Conservation (phyloP, 1,284 basidiomycete species). For the Trametes hirsuta region DNA sequence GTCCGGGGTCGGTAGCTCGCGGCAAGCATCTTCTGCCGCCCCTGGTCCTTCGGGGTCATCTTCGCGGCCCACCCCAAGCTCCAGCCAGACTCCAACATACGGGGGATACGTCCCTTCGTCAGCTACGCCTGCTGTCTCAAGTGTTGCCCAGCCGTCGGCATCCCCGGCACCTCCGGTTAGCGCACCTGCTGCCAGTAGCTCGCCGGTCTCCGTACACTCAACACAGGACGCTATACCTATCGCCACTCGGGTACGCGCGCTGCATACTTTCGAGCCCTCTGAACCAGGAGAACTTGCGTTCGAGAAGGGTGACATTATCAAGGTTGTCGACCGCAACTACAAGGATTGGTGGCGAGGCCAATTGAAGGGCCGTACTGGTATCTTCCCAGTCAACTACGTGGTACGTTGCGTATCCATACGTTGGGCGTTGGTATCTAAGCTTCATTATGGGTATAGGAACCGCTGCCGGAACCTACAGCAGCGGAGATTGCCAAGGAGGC, state of each 20-base stretch:
- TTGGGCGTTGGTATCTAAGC: slow-evolving; percentile 4
- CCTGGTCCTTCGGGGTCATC: slow-evolving; percentile 27
- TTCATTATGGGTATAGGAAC: slow-evolving; percentile 58
- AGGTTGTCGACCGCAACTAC: slow-evolving; percentile 94
- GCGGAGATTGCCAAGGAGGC: slow-evolving; percentile 83
- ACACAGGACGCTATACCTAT: slow-evolving; percentile 42
- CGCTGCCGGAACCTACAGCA: slow-evolving; percentile 84
- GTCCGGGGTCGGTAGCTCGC: slow-evolving; percentile 38
- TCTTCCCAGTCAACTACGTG: slow-evolving; percentile 98
- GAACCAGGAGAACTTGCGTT: slow-evolving; percentile 94
- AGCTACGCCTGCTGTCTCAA: slow-evolving; percentile 32
- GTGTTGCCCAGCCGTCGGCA: slow-evolving; percentile 36
- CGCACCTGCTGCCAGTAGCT: slow-evolving; percentile 24
- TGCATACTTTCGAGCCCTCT: slow-evolving; percentile 89
- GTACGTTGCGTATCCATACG: slow-evolving; percentile 46
- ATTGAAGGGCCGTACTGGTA: slow-evolving; percentile 89
- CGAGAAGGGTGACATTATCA: slow-evolving; percentile 93
- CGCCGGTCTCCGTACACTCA: slow-evolving; percentile 40
- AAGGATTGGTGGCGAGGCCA: slow-evolving; percentile 99
- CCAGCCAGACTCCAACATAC: slow-evolving; percentile 28
- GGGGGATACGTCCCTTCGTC: slow-evolving; percentile 38
- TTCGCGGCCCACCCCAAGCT: slow-evolving; percentile 22
- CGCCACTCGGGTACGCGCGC: slow-evolving; percentile 85
- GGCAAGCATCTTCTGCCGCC: slow-evolving; percentile 28
- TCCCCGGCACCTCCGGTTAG: slow-evolving; percentile 28